These are phyloP conservation scores for Monosporascus sp. DNA, from an alignment of 2,329 filamentous ascomycete genomes.

Conservation along the genomic window DNA sequence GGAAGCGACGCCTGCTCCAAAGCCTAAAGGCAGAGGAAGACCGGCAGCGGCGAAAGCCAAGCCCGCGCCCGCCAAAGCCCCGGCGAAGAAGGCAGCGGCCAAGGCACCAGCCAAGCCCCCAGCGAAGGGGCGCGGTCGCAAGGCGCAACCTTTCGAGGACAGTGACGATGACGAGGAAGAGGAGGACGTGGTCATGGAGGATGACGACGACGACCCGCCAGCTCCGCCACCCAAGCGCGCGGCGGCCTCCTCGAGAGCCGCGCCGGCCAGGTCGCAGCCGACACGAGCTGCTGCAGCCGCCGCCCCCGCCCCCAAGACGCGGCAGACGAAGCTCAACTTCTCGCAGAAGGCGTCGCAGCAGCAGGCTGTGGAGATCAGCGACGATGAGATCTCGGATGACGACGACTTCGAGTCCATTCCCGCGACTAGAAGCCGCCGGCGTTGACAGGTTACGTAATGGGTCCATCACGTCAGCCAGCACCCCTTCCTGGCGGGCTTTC, in stretches of 20 bases:
- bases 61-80: constrained; percentile 35
- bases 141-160: constrained; percentile 32
- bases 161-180: constrained; percentile 40
- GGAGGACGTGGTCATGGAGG: constrained; percentile 49
- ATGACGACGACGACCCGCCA: constrained; percentile 39
- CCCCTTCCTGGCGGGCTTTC: too few relatives aligned
- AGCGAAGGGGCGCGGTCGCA: constrained; percentile 34
- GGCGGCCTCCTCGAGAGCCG: constrained; percentile 26
- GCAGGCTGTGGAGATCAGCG: constrained; percentile 54
- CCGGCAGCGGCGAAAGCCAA: constrained; percentile 27
- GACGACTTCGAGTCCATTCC: constrained; percentile 52
- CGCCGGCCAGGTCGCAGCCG: constrained; percentile 18
- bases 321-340: constrained; percentile 48
- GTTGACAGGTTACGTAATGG: constrained; percentile 5
- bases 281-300: constrained; percentile 27
- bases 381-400: constrained; percentile 61
- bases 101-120: constrained; percentile 35
- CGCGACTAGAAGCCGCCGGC: constrained; percentile 21
- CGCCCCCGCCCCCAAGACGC: constrained; percentile 25
- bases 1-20: constrained; percentile 32
- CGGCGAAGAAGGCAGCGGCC: constrained; percentile 40
- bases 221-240: constrained; percentile 31
- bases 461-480: too few relatives aligned
- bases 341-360: constrained; percentile 41
- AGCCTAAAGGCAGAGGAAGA: constrained; percentile 21